phyloP scores from a whole-genome alignment of 495 filamentous ascomycete species.

The Tuber aestivum region DNA sequence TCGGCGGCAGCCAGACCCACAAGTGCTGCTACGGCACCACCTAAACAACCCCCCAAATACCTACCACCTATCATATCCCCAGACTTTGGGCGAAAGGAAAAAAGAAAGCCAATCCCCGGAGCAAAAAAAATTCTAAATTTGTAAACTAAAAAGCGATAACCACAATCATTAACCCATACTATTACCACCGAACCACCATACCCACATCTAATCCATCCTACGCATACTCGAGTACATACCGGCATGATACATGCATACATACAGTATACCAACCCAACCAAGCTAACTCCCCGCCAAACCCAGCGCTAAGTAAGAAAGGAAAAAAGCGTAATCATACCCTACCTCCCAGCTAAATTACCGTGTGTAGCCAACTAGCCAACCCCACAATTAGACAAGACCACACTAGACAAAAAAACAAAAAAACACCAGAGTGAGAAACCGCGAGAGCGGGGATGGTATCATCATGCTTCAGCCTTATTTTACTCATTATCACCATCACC shows the following conservation, averaged over 20 bases:
- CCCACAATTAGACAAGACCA: not conserved
- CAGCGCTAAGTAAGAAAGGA: not conserved
- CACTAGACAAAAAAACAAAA: not conserved
- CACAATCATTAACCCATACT: not conserved
- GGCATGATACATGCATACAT: not conserved
- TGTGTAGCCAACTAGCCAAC: not conserved
- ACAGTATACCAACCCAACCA: not conserved
- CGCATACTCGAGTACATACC: not conserved
- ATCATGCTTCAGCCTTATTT: not conserved
- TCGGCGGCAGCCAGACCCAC: not conserved
- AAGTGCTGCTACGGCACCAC: not conserved
- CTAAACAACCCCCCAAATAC: not conserved
- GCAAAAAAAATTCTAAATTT: not conserved
- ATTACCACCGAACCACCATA: not conserved
- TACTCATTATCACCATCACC: not conserved
- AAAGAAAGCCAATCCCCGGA: not conserved
- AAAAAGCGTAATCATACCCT: not conserved
- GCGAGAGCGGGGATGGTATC: not conserved
- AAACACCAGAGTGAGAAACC: not conserved
- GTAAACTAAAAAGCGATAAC: not conserved
- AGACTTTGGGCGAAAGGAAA: not conserved
- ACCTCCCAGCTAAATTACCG: not conserved
- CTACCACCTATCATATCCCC: not conserved
- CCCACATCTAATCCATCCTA: not conserved
- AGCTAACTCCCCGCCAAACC: conserved; percentile 1